Base-by-base conservation (phyloP, 2,329 filamentous ascomycete species). In the Ophiostoma pallidulum region DNA sequence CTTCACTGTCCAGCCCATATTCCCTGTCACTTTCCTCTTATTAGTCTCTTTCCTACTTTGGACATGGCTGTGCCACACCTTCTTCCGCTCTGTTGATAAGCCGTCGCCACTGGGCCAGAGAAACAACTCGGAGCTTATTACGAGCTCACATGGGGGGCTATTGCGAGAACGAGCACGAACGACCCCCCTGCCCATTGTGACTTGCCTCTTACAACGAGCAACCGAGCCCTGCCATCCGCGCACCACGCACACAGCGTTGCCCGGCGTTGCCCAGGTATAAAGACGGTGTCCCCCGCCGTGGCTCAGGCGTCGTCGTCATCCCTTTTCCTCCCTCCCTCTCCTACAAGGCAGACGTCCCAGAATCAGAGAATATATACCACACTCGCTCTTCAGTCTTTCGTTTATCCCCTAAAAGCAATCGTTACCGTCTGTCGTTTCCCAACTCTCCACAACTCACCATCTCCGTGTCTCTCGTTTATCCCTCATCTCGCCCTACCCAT, bases 301-400 rank as follows among this genome's bases (percentile, higher is more conserved):
- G 44, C 45, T 29, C 20, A 28, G 35, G 29, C 7, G 31, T 22
- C 31, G 29, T 41, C 22, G 32, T 33, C 47, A 12, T 22, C n/a
- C 12, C 35, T 26, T 31, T n/a, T 32, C 13, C 35, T 13, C 38
- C 33, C 8, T 33, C 16, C 18, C 14, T 38, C 16, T 38, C 31
- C 22, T 33, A 24, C 40, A n/a, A 39, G 22, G 28, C 36, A 39
- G 32, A 43, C 29, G 22, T 14, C 37, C 9, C n/a, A n/a, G n/a
- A 28, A 28, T 18, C 19, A 6, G 22, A 38, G 9, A 28, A 28
- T 12, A 35, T 19, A 41, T 31, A 41, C 18, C 26, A 50, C 43
- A 46, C n/a, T 46, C 48, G 48, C 32, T 49, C 20, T 48, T 12
- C 41, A 45, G 48, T 47, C 48, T 28, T 31, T 50, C 48, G 48